Conservation (phyloP, 2,329 filamentous ascomycete genomes). For the Chrysosporium keratinophilum region DNA sequence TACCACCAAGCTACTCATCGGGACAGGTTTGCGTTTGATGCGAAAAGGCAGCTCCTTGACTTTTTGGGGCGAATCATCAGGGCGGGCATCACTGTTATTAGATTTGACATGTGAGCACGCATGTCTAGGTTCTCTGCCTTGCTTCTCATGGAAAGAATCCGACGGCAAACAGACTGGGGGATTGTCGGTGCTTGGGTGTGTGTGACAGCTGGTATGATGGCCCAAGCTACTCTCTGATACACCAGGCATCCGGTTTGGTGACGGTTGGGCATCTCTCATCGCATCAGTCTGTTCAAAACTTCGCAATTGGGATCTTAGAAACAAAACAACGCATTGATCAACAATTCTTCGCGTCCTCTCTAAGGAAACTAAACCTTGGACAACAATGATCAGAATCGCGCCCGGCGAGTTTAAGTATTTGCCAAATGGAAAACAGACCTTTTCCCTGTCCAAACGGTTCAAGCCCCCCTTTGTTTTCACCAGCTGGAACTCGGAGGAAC, state of each 20-base stretch:
- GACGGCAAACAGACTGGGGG: neutral
- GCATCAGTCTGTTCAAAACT: neutral
- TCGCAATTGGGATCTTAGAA: neutral
- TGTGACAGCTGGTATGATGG: neutral
- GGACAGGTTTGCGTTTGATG: conserved; percentile 5
- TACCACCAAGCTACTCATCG: neutral
- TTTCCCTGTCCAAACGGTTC: neutral
- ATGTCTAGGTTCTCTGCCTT: neutral
- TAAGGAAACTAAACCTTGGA: conserved; percentile 9
- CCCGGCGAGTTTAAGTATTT: neutral
- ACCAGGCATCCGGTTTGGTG: neutral
- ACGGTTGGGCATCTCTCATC: neutral
- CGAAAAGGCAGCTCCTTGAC: neutral
- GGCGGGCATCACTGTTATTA: neutral
- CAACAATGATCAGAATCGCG: neutral
- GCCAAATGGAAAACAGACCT: neutral
- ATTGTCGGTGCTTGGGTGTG: neutral
- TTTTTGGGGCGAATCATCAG: neutral
- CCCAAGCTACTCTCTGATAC: conserved; percentile 4
- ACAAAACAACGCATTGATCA: conserved; percentile 9
- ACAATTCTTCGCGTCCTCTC: conserved; percentile 14
- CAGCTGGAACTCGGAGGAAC: neutral
- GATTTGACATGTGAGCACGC: neutral
- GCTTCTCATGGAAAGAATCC: neutral
- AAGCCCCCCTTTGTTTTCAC: neutral